phyloP scores from a whole-genome alignment of 805 yeast species.

The Cyberlindnera mycetangii region DNA sequence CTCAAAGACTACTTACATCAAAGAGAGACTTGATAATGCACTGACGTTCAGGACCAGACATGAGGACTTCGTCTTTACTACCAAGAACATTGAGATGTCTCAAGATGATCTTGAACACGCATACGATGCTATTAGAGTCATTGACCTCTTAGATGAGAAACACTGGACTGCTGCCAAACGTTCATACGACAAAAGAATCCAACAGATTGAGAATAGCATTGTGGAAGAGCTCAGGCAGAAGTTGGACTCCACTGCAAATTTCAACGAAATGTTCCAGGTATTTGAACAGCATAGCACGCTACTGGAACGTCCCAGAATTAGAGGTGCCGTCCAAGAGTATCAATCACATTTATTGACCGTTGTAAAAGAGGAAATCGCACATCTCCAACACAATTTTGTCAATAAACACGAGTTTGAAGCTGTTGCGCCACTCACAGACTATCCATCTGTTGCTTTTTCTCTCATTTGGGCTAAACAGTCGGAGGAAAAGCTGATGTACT shows the following conservation, averaged over 20 bases:
- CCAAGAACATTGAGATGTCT: conserved; percentile 23
- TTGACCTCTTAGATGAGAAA: conserved; percentile 38
- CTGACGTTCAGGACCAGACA: conserved; percentile 51
- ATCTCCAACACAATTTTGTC: conserved; percentile 39
- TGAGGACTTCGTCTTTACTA: conserved; percentile 41
- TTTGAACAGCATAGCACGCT: conserved; percentile 48
- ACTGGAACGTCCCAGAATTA: conserved; percentile 49
- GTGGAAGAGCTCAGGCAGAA: conserved; percentile 37
- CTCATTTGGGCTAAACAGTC: conserved; percentile 55
- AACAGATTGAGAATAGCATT: conserved; percentile 44
- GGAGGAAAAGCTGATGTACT: conserved; percentile 38
- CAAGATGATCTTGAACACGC: conserved; percentile 37
- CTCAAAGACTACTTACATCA: conserved; percentile 39
- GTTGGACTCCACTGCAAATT: conserved; percentile 37
- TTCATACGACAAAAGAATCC: conserved; percentile 40
- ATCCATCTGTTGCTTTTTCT: conserved; percentile 46
- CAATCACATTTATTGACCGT: conserved; percentile 48
- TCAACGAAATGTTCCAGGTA: conserved; percentile 49
- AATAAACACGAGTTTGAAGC: conserved; percentile 35
- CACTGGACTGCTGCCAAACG: conserved; percentile 42
- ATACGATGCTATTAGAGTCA: conserved; percentile 36
- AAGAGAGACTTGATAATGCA: conserved; percentile 43
- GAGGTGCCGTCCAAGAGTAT: conserved; percentile 58
- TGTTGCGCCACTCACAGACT: conserved; percentile 40
- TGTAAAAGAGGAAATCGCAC: conserved; percentile 44